These are phyloP conservation scores for Oligophagozyma castellii DNA, from an alignment of 1,139 yeast genomes.

Conservation along the genomic window DNA sequence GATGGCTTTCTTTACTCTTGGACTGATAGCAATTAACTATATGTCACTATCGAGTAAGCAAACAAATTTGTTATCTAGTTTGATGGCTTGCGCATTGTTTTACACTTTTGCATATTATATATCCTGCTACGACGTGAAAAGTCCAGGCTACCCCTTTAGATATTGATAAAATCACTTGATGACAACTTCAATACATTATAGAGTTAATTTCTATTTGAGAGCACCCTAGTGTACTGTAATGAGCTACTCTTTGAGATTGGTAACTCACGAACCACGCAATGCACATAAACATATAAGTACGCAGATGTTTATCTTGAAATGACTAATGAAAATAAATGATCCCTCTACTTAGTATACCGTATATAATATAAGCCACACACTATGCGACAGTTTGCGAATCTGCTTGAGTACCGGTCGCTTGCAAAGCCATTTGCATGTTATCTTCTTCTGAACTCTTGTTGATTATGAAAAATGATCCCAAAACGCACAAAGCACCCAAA, in stretches of 20 bases:
- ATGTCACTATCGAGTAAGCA: constrained; percentile 8
- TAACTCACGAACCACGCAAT: too few species aligned
- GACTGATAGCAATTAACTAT: constrained; percentile 25
- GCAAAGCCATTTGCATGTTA: constrained; percentile 8
- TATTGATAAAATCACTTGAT: constrained; percentile 6
- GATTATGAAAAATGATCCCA: constrained; percentile 70
- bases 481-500: constrained; percentile 68
- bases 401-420: too few species aligned
- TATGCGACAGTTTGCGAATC: too few species aligned
- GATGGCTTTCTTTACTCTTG: constrained; percentile 30
- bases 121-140: constrained; percentile 27
- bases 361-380: too few species aligned
- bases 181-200: too few species aligned
- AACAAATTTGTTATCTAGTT: constrained; percentile 11
- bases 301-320: too few species aligned
- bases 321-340: too few species aligned
- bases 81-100: constrained; percentile 21
- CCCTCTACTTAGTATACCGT: too few species aligned
- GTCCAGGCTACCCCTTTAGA: constrained; percentile 27
- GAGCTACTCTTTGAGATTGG: too few species aligned
- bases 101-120: constrained; percentile 25
- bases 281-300: too few species aligned
- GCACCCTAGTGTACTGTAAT: too few species aligned
- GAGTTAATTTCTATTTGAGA: too few species aligned
- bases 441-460: constrained; percentile 63